Conservation (phyloP, 352 stramenopile species). For the Blastocystis sp. region DNA sequence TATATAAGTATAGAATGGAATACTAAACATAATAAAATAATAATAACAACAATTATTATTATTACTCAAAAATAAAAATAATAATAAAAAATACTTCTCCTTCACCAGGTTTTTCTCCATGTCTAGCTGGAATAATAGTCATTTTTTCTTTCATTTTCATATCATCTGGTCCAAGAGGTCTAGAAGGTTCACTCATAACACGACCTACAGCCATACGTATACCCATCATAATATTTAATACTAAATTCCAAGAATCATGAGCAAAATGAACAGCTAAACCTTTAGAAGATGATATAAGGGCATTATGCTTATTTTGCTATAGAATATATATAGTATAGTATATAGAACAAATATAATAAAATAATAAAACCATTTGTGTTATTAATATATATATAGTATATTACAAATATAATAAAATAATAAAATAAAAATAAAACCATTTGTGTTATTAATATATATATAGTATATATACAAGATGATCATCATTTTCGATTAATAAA, state of each 20-base stretch:
- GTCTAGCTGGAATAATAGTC: slow-evolving; percentile 34
- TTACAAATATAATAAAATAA: too few species aligned
- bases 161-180: slow-evolving; percentile 42
- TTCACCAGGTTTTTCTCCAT: slow-evolving; percentile 46
- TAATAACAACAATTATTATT: slow-evolving; percentile 46
- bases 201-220: slow-evolving; percentile 73
- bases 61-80: slow-evolving; percentile 47
- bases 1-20: background rate
- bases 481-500: too few species aligned
- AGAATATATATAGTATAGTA: too few species aligned
- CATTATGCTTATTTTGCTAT: too few species aligned
- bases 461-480: too few species aligned
- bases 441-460: too few species aligned
- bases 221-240: slow-evolving; percentile 92
- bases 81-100: slow-evolving; percentile 56
- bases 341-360: too few species aligned
- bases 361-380: too few species aligned
- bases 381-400: too few species aligned
- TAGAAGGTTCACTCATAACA: slow-evolving; percentile 47
- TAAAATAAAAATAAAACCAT: too few species aligned
- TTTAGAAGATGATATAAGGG: too few species aligned
- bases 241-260: slow-evolving; percentile 86
- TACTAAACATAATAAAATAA: slow-evolving; percentile 60
- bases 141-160: slow-evolving; percentile 63
- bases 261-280: slow-evolving; percentile 39